Evolutionary conservation across 352 stramenopile species (phyloP), one percentile per base, ranked within the genome.

Genomic region (Globisporangium okanoganense): DNA sequence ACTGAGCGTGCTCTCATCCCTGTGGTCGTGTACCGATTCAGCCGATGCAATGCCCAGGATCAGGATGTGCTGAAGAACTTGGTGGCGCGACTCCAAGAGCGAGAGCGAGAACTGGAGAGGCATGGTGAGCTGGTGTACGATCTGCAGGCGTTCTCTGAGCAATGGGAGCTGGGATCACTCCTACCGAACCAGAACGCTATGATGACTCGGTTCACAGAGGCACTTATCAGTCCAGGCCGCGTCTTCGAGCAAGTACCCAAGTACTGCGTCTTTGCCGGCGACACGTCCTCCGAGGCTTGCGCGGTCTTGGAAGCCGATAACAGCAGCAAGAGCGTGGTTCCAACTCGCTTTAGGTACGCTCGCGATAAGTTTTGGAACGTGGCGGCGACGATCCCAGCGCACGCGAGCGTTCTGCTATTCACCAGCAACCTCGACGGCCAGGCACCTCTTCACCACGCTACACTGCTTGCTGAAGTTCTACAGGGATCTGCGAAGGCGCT

Each of bases 81-180:
- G 27, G 61, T 79, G 9, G 55, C 66, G 14, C 49, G 57, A 0
- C 61, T 80, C 3, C 71, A 74, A 12, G 27, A 9, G 6, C 58
- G 58, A 3, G 49, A 49, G 20, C 27, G 6, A 13, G 48, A 35
- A 3, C 40, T 52, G 1, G 20, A 13, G 9, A 29, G 49, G 16
- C 36, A 67, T 22, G 33, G 48, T 8, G 47, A 61, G 14, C 18
- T 57, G 16, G 51, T 89, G n/a, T 85, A 73, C 63, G 80, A 78
- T 6, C 49, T 91, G 10, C 83, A 88, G 58, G 58, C 70, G 25
- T 91, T 91, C 49, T 90, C 76, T 7, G 84, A 93, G 61, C 68
- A 90, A 25, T 93, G 84, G 84, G 79, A 91, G 35, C 12, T 29
- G 4, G 47, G 38, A 14, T n/a, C n/a, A 0, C 72, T 74, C 2